phyloP scores from a whole-genome alignment of 2,329 filamentous ascomycete species.

The Helicocarpus griseus region DNA sequence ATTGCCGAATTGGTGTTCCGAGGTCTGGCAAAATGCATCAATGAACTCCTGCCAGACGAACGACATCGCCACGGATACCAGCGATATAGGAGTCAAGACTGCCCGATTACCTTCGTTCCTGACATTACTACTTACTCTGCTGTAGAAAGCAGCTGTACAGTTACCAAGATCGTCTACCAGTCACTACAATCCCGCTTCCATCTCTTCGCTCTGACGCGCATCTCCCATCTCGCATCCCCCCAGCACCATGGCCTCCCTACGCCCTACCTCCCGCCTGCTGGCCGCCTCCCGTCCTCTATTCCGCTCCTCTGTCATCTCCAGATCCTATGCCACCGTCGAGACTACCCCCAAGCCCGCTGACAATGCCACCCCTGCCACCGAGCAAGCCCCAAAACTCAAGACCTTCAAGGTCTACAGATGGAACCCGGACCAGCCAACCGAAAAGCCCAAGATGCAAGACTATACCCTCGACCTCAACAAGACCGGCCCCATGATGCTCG shows the following conservation, averaged over 20 bases:
- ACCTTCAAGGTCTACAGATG: slow-evolving; percentile 98
- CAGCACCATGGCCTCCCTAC: slow-evolving; percentile 39
- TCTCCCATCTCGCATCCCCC: not conserved
- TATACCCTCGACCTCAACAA: slow-evolving; percentile 97
- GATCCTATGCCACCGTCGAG: slow-evolving; percentile 40
- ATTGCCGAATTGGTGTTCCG: slow-evolving; percentile 9
- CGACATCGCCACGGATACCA: too few species aligned
- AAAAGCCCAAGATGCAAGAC: slow-evolving; percentile 91
- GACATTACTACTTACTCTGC: too few species aligned
- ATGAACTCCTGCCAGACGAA: not conserved
- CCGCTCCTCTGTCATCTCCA: slow-evolving; percentile 29
- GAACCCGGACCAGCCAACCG: slow-evolving; percentile 85
- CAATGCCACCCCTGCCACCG: slow-evolving; percentile 50
- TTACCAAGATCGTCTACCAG: too few species aligned
- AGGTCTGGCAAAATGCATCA: not conserved
- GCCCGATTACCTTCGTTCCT: too few species aligned
- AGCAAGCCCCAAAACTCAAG: slow-evolving; percentile 60
- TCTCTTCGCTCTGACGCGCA: too few species aligned
- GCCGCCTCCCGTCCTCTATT: slow-evolving; percentile 34
- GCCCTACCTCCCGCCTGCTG: slow-evolving; percentile 37
- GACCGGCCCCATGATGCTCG: slow-evolving; percentile 97
- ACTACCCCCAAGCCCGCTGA: slow-evolving; percentile 45
- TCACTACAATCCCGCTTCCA: too few species aligned
- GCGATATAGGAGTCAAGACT: too few species aligned
- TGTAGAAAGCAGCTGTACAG: too few species aligned